Evolutionary conservation across 2,329 filamentous ascomycete species (phyloP), one percentile per base, ranked within the genome.

Genomic region (Microsporum ferrugineum): DNA sequence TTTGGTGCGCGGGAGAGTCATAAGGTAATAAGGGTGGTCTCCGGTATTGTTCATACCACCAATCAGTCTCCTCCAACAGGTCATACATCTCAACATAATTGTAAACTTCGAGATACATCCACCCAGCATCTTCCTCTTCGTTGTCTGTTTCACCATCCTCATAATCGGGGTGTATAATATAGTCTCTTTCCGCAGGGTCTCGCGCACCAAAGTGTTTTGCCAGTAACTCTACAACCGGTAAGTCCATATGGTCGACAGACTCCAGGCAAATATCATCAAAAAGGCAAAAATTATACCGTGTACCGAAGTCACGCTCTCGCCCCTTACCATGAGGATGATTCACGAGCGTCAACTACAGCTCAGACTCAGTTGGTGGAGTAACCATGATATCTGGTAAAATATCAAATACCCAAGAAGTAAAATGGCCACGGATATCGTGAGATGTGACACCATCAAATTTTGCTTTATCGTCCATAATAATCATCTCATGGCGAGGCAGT

Each of bases 81-180:
- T 39, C 5, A 29, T 47, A 47, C 43, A 29, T 45, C 14, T 47
- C 38, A 10, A 33, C 38, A 34, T 58, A 58, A 12, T 6, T 3
- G 12, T 33, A 2, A 58, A 58, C n/a, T 33, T 41, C 31, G n/a
- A 39, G 17, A 31, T 58, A 58, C 57, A 45, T 58, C 57, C 57
- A 58, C 38, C 57, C 39, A 45, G 47, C 57, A 23, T 45, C 57
- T 23, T 41, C 36, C 17, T 58, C 57, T 39, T 43, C 38, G 2
- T 33, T 31, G 27, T 34, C 57, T 34, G 38, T 45, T 31, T 58
- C 57, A 58, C 41, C 57, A 56, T 66, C 65, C 23, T 66, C 60
- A 53, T 43, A 63, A n/a, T 66, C 60, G 5, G 63, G 65, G 57
- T 66, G 41, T 39, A 66, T 51, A 31, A 45, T 33, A 47, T 66